phyloP scores from a whole-genome alignment of 2,329 filamentous ascomycete genomes.

The Drechslerella stenobrocha region DNA sequence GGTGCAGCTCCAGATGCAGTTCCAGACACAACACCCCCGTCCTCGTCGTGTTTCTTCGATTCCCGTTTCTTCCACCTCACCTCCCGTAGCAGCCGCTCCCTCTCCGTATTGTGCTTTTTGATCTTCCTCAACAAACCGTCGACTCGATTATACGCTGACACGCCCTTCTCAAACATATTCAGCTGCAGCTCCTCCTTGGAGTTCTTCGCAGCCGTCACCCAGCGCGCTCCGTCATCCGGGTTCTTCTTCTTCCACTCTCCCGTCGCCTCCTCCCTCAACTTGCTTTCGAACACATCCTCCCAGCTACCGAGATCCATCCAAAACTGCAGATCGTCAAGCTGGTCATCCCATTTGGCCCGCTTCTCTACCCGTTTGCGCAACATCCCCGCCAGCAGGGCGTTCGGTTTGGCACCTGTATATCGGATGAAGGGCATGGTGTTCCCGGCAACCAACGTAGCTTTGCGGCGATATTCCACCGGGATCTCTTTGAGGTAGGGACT shows the following conservation, averaged over 20 bases:
- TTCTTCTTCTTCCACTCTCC: slow-evolving; percentile 22
- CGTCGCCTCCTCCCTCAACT: slow-evolving; percentile 10
- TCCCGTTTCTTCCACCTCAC: slow-evolving; percentile 1
- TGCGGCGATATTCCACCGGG: slow-evolving; percentile 18
- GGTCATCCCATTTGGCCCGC: slow-evolving; percentile 22
- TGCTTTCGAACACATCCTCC: slow-evolving; percentile 25
- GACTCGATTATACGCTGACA: slow-evolving; percentile 21
- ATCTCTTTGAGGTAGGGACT: slow-evolving; percentile 11
- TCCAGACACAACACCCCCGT: background rate
- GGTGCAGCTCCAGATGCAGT: too few species aligned
- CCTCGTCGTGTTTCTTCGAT: background rate
- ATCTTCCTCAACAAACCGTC: slow-evolving; percentile 16
- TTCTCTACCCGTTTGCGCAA: slow-evolving; percentile 15
- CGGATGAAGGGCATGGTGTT: slow-evolving; percentile 25
- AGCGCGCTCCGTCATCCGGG: slow-evolving; percentile 8
- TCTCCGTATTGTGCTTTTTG: slow-evolving; percentile 19
- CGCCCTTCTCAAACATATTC: slow-evolving; percentile 14
- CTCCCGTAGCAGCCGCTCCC: slow-evolving; percentile 8
- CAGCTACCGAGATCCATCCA: background rate
- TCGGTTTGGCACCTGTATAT: slow-evolving; percentile 29
- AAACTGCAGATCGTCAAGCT: slow-evolving; percentile 4
- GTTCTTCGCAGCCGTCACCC: slow-evolving; percentile 4
- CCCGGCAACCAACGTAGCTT: slow-evolving; percentile 23
- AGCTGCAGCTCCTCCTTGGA: slow-evolving; percentile 10
- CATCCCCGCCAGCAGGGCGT: background rate